Evolutionary conservation across 345 rosid species (phyloP), one percentile per base, ranked within the genome.

Genomic region (Salix dunnii): DNA sequence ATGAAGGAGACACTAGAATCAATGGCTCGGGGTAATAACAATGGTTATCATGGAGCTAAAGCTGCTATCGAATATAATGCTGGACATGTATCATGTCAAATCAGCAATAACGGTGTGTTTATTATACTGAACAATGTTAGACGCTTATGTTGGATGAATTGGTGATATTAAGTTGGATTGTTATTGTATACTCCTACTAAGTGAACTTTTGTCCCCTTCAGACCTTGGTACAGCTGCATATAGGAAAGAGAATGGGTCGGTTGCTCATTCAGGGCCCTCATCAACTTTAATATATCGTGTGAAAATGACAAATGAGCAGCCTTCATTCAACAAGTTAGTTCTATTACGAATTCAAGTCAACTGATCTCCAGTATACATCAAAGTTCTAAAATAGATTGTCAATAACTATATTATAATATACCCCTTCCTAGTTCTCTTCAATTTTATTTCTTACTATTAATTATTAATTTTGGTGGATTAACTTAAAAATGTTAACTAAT

Each of bases 1-100:
- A 76, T 82, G 84, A 88, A 85, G 71, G 88, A 85, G 72, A 78
- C 83, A 1, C 87, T 81, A 68, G 87, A 88, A 68, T 67, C 67
- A 16, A 85, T 70, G 76, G 46, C 72, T 46, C 80, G 79, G 66
- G 76, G 67, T 35, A 77, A 68, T 67, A 62, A 51, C 69, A 46
- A 69, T 65, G 49, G 79, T 66, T 66, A 53, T 76, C 61, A 42
- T 21, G 77, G 78, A 42, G 83, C 42, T 71, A 77, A 74, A 72
- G 80, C 58, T 63, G 79, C 72, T 23, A 55, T 40, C 23, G 89
- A 84, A 75, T 62, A 75, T 63, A 58, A 2, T 78, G 43, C 20
- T 73, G 85, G 82, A 48, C 66, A 51, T 58, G 65, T 71, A 49
- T 70, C 72, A 43, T 49, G 67, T 20, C 79, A 77, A 48, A 40